Base-by-base conservation (phyloP, 768 basidiomycete species). In the Leucogyrophana mollusca region DNA sequence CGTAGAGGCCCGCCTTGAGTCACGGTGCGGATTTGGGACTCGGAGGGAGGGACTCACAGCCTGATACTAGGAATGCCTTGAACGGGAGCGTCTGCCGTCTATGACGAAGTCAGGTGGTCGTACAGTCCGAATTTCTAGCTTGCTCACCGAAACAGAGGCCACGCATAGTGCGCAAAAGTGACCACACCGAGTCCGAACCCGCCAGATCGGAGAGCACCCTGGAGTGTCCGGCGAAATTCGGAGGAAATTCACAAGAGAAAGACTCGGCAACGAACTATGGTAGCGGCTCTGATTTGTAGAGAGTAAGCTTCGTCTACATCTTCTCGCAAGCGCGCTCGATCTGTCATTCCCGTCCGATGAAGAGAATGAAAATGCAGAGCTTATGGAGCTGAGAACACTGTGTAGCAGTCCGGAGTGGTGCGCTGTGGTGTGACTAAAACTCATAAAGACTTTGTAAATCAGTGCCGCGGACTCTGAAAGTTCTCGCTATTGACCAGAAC, bases 81-180 rank as follows among this genome's bases (percentile, higher is more conserved):
- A 91, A 81, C 3, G 87, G 79, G 16, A 90, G 72, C 0, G 88
- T 87, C 63, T 91, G 90, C 17, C 85, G 81, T 52, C 90, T 91
- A 51, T 39, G 46, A 45, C 25, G 22, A 48, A 20, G 18, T 49
- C 23, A 37, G 20, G 40, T n/a, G n/a, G 32, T 37, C 24, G 32
- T 16, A 18, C 21, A 14, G 32, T 22, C 37, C 38, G 13, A 40
- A 7, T 14, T 21, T 37, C 22, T 9, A 53, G n/a, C n/a, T n/a
- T n/a, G n/a, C 73, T 55, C 49, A 87, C 87, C 83, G 74, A 64
- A 90, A 90, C 24, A 71, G 55, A 24, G 87, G 86, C 83, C 83
- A 91, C n/a, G 73, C 68, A 59, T 81, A 76, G 56, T 91, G 85
- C 11, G 70, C 80, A 38, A 90, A 66, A 35, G 79, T 72, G 9